These are phyloP conservation scores for Lizonia empirigonia DNA, from an alignment of 2,329 filamentous ascomycete genomes.

Conservation along the genomic window DNA sequence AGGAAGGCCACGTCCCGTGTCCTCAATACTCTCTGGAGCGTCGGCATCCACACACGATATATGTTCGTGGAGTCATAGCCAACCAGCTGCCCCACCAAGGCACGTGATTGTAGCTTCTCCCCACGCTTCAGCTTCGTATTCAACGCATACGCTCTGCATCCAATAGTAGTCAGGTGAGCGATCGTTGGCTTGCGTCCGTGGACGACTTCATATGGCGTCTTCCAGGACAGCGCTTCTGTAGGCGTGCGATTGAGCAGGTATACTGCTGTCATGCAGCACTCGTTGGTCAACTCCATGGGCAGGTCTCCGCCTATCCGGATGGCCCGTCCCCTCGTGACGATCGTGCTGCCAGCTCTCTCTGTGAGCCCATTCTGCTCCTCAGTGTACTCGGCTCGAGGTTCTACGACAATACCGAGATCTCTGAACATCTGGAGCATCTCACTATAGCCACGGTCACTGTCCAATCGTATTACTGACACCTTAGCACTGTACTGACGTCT, in stretches of 20 bases:
- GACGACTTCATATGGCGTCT: slow-evolving; percentile 16
- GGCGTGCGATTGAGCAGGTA: slow-evolving; percentile 11
- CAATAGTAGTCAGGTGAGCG: background rate
- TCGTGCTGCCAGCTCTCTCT: slow-evolving; percentile 8
- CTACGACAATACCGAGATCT: slow-evolving; percentile 11
- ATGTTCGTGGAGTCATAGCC: slow-evolving; percentile 26
- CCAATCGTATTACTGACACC: slow-evolving; percentile 5
- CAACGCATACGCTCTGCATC: slow-evolving; percentile 14
- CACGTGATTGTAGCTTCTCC: slow-evolving; percentile 16
- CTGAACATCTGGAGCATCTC: slow-evolving; percentile 2
- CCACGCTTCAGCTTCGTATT: slow-evolving; percentile 13
- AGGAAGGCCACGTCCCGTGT: too few relatives aligned
- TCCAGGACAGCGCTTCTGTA: slow-evolving; percentile 3
- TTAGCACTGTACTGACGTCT: slow-evolving; percentile 6
- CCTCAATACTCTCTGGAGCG: too few relatives aligned
- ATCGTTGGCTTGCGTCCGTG: slow-evolving; percentile 4
- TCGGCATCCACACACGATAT: too few relatives aligned
- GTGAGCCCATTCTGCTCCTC: slow-evolving; percentile 14
- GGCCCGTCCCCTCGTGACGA: background rate
- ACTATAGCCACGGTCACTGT: slow-evolving; percentile 11
- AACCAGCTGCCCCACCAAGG: too few relatives aligned
- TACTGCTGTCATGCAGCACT: background rate
- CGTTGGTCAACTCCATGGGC: slow-evolving; percentile 9
- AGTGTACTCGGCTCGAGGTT: slow-evolving; percentile 4
- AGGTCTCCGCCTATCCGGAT: slow-evolving; percentile 5